Conservation (phyloP, 1,284 basidiomycete species). For the Papiliotrema flavescens region DNA sequence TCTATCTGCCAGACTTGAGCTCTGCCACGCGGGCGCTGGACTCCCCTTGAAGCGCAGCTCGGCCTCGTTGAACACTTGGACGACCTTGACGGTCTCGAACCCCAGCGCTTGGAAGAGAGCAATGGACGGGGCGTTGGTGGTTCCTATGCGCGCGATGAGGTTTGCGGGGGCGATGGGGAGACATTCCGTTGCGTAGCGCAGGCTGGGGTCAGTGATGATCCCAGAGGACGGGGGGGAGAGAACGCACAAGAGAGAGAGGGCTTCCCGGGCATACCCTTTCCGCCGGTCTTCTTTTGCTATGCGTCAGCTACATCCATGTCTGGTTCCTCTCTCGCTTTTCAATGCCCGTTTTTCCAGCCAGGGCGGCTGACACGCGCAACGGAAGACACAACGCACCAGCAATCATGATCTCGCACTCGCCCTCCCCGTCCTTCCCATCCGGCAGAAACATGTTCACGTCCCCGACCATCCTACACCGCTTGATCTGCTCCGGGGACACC, state of each 20-base stretch:
- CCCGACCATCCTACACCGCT: slow-evolving; percentile 71
- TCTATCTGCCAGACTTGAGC: slow-evolving; percentile 9
- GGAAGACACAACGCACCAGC: slow-evolving; percentile 54
- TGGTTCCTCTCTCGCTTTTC: no score
- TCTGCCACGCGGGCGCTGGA: slow-evolving; percentile 10
- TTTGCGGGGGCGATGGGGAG: slow-evolving; percentile 21
- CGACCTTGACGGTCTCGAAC: slow-evolving; percentile 61
- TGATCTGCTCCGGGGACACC: slow-evolving; percentile 42
- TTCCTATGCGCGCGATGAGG: slow-evolving; percentile 59
- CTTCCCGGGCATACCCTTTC: slow-evolving; percentile 63
- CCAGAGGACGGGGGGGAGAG: not conserved
- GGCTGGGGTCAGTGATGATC: slow-evolving; percentile 27
- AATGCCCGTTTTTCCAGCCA: no score
- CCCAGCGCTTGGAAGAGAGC: slow-evolving; percentile 65
- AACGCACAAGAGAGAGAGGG: slow-evolving; percentile 58
- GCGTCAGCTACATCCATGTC: no score
- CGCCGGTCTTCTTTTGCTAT: slow-evolving; percentile 44
- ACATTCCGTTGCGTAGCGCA: slow-evolving; percentile 36
- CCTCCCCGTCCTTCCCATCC: slow-evolving; percentile 55
- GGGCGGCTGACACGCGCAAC: no score
- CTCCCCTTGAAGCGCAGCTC: slow-evolving; percentile 56
- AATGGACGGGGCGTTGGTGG: slow-evolving; percentile 57
- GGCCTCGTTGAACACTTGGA: slow-evolving; percentile 69
- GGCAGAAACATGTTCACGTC: slow-evolving; percentile 90
- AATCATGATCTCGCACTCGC: slow-evolving; percentile 79